These are phyloP conservation scores for Bryum argenteum DNA, from an alignment of 225 moss, liverwort and hornwort species.

Conservation along the genomic window DNA sequence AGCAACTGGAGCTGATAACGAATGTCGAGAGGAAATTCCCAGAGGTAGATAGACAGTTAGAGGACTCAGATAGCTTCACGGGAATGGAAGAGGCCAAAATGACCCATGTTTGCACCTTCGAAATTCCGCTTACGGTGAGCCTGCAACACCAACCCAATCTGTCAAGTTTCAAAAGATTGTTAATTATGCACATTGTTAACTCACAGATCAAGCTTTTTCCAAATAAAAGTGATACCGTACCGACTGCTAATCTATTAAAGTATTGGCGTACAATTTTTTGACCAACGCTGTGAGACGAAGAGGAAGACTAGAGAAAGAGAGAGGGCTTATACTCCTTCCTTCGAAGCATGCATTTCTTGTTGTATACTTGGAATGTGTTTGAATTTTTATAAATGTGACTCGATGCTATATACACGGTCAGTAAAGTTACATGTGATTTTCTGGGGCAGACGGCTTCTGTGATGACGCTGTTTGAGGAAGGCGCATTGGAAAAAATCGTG, in stretches of 20 bases:
- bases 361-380: too few relatives aligned
- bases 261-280: too few relatives aligned
- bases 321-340: too few relatives aligned
- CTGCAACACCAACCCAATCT: neutral
- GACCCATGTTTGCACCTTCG: slow-evolving; percentile 62
- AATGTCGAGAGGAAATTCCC: slow-evolving; percentile 65
- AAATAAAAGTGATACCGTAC: too few relatives aligned
- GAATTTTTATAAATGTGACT: too few relatives aligned
- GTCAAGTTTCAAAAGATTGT: too few relatives aligned
- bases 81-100: slow-evolving; percentile 93
- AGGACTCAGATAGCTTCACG: slow-evolving; percentile 66
- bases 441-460: slow-evolving; percentile 44
- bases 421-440: neutral
- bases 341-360: too few relatives aligned
- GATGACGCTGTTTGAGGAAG: slow-evolving; percentile 46
- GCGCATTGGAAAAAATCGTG: slow-evolving; percentile 60
- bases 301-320: too few relatives aligned
- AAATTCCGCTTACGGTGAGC: slow-evolving; percentile 57
- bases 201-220: too few relatives aligned
- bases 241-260: too few relatives aligned
- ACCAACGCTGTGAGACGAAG: too few relatives aligned
- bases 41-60: slow-evolving; percentile 67
- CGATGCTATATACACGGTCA: neutral
- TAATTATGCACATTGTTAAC: too few relatives aligned
- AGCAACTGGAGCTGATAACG: slow-evolving; percentile 83